A percentile compares a stretch with the other conserved stretches of the same genome.
These are phyloP conservation scores for Plicaturopsis crispa DNA, from an alignment of 768 basidiomycete genomes.

Conservation along the genomic window DNA sequence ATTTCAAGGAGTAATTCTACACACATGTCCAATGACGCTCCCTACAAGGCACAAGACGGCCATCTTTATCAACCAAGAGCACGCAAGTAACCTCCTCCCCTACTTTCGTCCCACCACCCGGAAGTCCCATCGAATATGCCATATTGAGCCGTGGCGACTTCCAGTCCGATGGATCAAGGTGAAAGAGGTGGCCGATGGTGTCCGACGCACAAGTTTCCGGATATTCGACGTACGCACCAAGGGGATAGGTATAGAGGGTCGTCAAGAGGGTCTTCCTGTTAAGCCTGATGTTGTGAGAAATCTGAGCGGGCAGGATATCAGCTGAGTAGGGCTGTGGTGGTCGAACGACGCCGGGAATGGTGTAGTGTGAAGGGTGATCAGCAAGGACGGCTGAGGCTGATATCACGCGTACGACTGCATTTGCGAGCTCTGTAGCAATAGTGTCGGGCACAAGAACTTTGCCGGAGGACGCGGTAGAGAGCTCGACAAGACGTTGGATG, in stretches of 20 bases:
- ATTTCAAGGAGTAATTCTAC: too few species aligned
- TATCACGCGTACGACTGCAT: too few species aligned
- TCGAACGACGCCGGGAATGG: too few species aligned
- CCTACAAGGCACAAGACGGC: slow-evolving; percentile 7
- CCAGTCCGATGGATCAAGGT: slow-evolving; percentile 7
- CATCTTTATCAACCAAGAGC: slow-evolving; percentile 5
- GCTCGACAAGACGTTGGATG: too few species aligned
- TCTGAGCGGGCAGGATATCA: too few species aligned
- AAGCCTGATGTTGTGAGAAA: slow-evolving; percentile 3
- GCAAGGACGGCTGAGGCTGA: too few species aligned
- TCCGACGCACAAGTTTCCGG: slow-evolving; percentile 6
- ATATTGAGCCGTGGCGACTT: slow-evolving; percentile 7
- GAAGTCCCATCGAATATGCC: slow-evolving; percentile 10
- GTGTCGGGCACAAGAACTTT: too few species aligned
- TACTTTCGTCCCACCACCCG: slow-evolving; percentile 6
- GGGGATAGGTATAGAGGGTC: slow-evolving; percentile 8
- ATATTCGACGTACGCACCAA: slow-evolving; percentile 8
- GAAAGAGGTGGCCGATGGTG: slow-evolving; percentile 10
- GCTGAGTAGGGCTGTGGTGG: too few species aligned
- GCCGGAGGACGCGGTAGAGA: too few species aligned
- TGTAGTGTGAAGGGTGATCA: too few species aligned
- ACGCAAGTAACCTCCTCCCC: slow-evolving; percentile 2
- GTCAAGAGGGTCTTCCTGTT: slow-evolving; percentile 9
- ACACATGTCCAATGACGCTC: slow-evolving; percentile 12
- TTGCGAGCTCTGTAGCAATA: too few species aligned